These are phyloP conservation scores for Crithidia brevicula DNA, from an alignment of 208 protist species.

Conservation along the genomic window DNA sequence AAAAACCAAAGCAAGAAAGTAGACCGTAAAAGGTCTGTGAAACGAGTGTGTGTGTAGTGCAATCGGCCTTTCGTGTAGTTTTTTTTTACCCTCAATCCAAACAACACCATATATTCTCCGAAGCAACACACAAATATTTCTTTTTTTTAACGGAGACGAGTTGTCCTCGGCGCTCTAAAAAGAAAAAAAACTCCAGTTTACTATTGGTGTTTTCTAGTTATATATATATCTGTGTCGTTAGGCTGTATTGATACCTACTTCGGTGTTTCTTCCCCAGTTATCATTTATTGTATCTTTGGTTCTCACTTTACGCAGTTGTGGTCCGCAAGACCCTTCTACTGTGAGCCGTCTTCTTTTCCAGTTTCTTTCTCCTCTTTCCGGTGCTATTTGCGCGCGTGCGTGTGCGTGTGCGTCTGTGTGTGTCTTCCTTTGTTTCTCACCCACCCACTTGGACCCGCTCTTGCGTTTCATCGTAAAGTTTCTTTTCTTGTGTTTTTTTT, in stretches of 20 bases:
- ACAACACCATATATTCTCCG: too few relatives aligned
- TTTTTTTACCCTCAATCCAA: too few relatives aligned
- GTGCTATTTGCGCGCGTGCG: background rate
- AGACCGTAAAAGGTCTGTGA: too few relatives aligned
- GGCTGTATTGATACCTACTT: background rate
- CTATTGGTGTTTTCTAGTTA: background rate
- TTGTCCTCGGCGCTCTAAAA: too few relatives aligned
- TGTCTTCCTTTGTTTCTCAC: background rate
- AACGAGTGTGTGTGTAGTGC: too few relatives aligned
- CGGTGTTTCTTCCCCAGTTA: background rate
- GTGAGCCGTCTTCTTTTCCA: background rate
- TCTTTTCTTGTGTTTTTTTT: slow-evolving; percentile 9
- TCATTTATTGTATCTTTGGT: background rate
- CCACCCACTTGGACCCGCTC: background rate
- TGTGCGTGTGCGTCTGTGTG: slow-evolving; percentile 10
- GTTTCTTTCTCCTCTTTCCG: background rate
- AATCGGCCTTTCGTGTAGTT: too few relatives aligned
- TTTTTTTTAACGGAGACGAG: too few relatives aligned
- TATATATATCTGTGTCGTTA: background rate
- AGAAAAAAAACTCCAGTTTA: too few relatives aligned
- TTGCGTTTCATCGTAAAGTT: background rate
- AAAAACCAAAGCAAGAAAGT: too few relatives aligned
- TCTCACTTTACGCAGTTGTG: slow-evolving; percentile 1
- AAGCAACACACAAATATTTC: too few relatives aligned
- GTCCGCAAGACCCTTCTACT: background rate